Evolutionary conservation across 2,329 filamentous ascomycete species (phyloP).

Genomic region (Fusarium coicis): DNA sequence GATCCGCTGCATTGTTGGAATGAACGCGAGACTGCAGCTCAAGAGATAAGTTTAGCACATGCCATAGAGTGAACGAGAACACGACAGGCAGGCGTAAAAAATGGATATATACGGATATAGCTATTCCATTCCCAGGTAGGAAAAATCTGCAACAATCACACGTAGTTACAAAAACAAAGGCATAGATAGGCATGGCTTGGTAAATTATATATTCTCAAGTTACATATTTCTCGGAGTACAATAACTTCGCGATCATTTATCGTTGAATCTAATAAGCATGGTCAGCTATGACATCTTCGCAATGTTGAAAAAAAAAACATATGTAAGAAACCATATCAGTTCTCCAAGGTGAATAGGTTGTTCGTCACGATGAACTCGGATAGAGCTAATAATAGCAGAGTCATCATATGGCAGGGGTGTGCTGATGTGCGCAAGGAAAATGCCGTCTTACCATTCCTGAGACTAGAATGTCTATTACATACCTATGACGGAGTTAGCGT

Average conservation of each 20-base stretch:
- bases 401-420: conserved; percentile 59
- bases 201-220: background rate
- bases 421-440: background rate
- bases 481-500: conserved; percentile 34
- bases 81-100: background rate
- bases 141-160: background rate
- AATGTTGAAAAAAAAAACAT: background rate
- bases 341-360: conserved; percentile 69
- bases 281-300: conserved; percentile 14
- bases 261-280: conserved; percentile 2
- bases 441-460: conserved; percentile 21
- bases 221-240: background rate
- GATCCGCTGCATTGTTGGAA: conserved; percentile 85
- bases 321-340: conserved; percentile 57
- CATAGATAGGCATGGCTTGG: background rate
- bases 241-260: background rate
- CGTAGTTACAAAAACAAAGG: background rate
- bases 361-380: conserved; percentile 67
- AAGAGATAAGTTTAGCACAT: conserved; percentile 48
- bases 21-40: conserved; percentile 79
- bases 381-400: conserved; percentile 56
- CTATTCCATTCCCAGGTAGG: background rate
- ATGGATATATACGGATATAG: background rate
- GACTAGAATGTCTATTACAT: background rate
- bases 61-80: background rate